phyloP scores from a whole-genome alignment of 2,329 filamentous ascomycete species.

The Pezicula carpinea region DNA sequence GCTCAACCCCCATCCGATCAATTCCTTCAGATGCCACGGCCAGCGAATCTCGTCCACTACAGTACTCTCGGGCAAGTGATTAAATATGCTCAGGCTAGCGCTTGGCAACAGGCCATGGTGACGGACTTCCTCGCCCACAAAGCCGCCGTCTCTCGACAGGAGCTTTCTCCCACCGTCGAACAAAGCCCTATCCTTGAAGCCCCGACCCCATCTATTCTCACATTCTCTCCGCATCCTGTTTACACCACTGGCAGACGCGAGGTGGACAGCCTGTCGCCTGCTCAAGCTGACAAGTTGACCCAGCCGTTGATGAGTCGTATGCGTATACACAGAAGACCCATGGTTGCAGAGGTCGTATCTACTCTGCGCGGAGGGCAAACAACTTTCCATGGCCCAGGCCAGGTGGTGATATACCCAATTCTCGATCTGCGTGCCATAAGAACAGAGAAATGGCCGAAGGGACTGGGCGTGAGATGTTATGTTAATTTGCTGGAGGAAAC shows the following conservation, averaged over 20 bases:
- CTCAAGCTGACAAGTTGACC: constrained; percentile 41
- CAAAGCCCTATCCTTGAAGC: constrained; percentile 18
- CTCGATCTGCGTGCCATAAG: constrained; percentile 61
- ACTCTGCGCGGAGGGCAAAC: constrained; percentile 76
- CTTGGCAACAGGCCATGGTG: constrained; percentile 53
- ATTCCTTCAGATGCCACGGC: too few relatives aligned
- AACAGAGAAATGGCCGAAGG: constrained; percentile 6
- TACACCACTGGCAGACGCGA: constrained; percentile 91
- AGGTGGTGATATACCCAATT: constrained; percentile 88
- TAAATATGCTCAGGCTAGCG: constrained; percentile 38
- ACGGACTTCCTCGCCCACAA: constrained; percentile 57
- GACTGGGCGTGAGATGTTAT: constrained; percentile 67
- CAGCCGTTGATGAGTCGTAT: constrained; percentile 8
- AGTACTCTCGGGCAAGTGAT: background rate
- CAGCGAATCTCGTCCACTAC: background rate
- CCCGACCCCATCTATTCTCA: constrained; percentile 69
- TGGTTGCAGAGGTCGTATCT: constrained; percentile 27
- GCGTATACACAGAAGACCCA: background rate
- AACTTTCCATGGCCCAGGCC: constrained; percentile 93
- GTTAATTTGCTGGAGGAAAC: constrained; percentile 73
- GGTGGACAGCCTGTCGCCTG: constrained; percentile 38
- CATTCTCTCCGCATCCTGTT: constrained; percentile 76
- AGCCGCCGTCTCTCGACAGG: constrained; percentile 20
- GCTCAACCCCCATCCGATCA: too few relatives aligned
- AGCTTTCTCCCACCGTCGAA: constrained; percentile 24